Conservation (phyloP, 805 yeast genomes). For the Schizosaccharomyces lindneri region DNA sequence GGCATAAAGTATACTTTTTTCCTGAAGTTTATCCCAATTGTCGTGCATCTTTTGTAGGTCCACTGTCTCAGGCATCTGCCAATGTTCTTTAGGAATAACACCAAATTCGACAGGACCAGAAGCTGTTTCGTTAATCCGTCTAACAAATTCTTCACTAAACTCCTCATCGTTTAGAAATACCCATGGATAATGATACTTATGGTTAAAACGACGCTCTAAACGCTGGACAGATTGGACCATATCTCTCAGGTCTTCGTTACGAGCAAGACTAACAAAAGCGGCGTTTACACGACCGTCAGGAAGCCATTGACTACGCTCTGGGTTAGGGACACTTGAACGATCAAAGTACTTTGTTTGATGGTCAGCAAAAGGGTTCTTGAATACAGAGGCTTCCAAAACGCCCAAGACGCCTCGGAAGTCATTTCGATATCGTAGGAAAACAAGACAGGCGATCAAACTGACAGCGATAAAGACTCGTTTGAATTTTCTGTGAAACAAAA, state of each 20-base stretch:
- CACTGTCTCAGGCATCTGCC: constrained; percentile 31
- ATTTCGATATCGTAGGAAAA: neutral
- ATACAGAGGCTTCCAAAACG: neutral
- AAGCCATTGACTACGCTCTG: neutral
- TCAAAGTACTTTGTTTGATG: neutral
- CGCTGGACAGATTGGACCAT: constrained; percentile 13
- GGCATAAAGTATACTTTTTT: constrained; percentile 29
- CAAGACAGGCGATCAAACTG: neutral
- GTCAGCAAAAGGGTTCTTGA: neutral
- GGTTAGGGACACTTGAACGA: neutral
- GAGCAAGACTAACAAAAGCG: constrained; percentile 43
- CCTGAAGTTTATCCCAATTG: constrained; percentile 22
- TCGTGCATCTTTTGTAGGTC: constrained; percentile 26
- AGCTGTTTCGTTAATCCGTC: constrained; percentile 23
- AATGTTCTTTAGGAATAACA: constrained; percentile 29
- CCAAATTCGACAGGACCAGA: constrained; percentile 44
- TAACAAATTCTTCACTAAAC: constrained; percentile 31
- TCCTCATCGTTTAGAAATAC: constrained; percentile 47
- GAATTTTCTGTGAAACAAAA: neutral
- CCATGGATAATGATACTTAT: constrained; percentile 46
- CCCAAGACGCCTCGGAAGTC: neutral
- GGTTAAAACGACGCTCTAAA: constrained; percentile 44
- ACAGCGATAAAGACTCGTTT: neutral
- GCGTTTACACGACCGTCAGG: constrained; percentile 17
- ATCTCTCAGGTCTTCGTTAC: constrained; percentile 36